phyloP scores from a whole-genome alignment of 306 rosid genomes.

The Amphicarpaea edgeworthii region DNA sequence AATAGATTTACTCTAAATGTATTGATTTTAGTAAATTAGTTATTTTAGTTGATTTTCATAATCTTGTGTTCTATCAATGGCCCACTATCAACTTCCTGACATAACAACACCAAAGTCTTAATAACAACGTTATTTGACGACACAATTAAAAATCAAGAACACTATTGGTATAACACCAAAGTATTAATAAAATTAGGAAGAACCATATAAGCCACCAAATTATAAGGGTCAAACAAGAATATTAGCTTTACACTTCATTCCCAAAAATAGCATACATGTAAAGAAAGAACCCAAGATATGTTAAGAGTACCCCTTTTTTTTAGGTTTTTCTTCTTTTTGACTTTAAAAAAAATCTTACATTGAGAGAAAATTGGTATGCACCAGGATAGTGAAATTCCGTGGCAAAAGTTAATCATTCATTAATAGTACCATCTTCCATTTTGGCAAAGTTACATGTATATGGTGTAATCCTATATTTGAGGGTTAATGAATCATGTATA shows the following conservation, averaged over 20 bases:
- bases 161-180: no score
- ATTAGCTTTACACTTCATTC: not conserved
- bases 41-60: no score
- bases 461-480: conserved; percentile 25
- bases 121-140: not conserved
- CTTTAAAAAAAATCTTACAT: not conserved
- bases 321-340: not conserved
- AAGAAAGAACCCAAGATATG: not conserved
- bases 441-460: conserved; percentile 33
- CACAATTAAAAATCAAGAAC: not conserved
- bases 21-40: no score
- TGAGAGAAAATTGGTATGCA: not conserved
- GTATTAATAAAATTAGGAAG: not conserved
- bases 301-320: not conserved
- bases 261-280: not conserved
- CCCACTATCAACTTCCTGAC: no score
- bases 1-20: no score
- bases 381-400: conserved; percentile 7
- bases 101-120: no score
- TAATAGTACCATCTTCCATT: conserved; percentile 35
- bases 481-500: conserved; percentile 22
- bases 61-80: no score
- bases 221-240: not conserved
- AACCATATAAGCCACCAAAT: not conserved
- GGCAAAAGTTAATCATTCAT: conserved; percentile 11